Evolutionary conservation across 805 yeast species (phyloP).

Genomic region (Wickerhamiella parazyma): DNA sequence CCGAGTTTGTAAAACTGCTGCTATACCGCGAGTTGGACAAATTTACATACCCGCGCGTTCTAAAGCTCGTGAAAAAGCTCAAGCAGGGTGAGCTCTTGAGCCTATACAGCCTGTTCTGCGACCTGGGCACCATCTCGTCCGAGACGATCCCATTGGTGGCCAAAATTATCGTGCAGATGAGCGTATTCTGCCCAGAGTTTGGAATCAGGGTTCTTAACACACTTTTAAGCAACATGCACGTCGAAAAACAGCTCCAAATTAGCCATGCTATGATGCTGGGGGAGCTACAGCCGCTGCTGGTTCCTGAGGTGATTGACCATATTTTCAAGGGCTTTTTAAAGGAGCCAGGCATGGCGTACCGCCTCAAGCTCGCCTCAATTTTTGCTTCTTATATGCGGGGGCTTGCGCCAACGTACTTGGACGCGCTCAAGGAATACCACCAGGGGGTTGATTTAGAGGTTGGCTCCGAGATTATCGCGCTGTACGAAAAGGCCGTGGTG

Average conservation of each 20-base stretch:
- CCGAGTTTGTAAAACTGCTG: conserved; percentile 1
- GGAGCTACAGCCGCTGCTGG: neutral
- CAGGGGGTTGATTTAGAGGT: neutral
- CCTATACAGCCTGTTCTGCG: neutral
- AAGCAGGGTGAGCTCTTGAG: neutral
- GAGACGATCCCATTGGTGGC: neutral
- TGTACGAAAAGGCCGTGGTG: neutral
- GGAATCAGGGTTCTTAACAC: conserved; percentile 3
- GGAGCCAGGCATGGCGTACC: neutral
- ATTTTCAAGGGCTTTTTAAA: neutral
- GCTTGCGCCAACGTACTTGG: neutral
- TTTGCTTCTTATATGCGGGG: neutral
- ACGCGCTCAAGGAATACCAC: neutral
- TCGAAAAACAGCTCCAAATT: neutral
- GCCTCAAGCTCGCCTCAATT: conserved; percentile 7
- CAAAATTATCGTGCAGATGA: neutral
- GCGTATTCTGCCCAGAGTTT: neutral
- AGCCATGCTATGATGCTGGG: neutral
- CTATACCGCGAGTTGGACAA: neutral
- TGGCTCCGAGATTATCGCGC: neutral
- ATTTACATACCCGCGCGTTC: neutral
- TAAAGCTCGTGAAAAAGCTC: conserved; percentile 1
- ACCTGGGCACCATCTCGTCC: neutral
- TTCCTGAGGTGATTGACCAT: neutral
- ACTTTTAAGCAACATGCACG: neutral